A percentile compares a stretch with the other conserved stretches of the same genome.
Conservation (phyloP, 202 grass and related monocot genomes). For the Zoysia matrella region DNA sequence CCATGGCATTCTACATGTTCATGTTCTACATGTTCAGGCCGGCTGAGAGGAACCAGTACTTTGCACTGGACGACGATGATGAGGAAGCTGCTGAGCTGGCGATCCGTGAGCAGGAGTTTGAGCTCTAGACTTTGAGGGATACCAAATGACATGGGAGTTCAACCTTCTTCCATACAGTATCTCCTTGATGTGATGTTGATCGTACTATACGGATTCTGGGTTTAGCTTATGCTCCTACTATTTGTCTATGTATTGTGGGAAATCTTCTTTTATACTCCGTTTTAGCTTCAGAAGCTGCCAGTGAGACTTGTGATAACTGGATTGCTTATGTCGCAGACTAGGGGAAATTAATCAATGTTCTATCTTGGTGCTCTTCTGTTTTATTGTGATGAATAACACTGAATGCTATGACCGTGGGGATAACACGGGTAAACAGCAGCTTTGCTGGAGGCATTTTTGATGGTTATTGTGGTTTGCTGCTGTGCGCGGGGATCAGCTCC, state of each 20-base stretch:
- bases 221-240: slow-evolving; percentile 36
- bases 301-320: slow-evolving; percentile 42
- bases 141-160: slow-evolving; percentile 10
- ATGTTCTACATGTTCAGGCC: slow-evolving; percentile 98
- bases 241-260: slow-evolving; percentile 50
- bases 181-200: slow-evolving; percentile 42
- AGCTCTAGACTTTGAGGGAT: slow-evolving; percentile 53
- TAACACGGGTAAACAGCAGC: neutral
- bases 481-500: neutral
- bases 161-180: slow-evolving; percentile 19
- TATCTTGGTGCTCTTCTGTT: neutral
- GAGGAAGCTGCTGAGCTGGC: slow-evolving; percentile 87
- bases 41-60: slow-evolving; percentile 89
- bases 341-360: slow-evolving; percentile 24
- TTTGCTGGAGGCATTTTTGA: neutral
- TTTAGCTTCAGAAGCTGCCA: slow-evolving; percentile 28
- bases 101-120: slow-evolving; percentile 86
- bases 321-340: slow-evolving; percentile 41
- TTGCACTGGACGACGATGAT: slow-evolving; percentile 78
- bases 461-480: neutral
- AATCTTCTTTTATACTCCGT: slow-evolving; percentile 29
- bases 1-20: slow-evolving; percentile 85
- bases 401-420: neutral
- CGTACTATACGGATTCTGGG: slow-evolving; percentile 64
- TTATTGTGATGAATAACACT: neutral